Conservation (phyloP, 1,284 basidiomycete genomes). For the Moesziomyces globuligerus region DNA sequence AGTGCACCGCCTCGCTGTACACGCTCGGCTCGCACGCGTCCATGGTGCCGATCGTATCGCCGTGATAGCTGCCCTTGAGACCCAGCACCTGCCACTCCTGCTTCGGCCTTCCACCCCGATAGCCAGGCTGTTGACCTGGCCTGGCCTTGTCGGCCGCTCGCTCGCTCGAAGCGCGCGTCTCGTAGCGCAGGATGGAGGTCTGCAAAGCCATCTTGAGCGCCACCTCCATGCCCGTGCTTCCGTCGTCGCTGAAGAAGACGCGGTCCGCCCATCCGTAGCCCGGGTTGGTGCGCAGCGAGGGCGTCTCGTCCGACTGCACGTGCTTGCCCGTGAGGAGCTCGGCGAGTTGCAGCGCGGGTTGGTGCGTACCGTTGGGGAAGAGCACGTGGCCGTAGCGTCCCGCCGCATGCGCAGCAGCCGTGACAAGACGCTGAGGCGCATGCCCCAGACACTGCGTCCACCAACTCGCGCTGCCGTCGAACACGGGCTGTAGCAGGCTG, state of each 20-base stretch:
- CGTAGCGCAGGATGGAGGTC: slow-evolving; percentile 51
- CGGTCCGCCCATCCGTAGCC: slow-evolving; percentile 82
- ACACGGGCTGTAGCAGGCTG: slow-evolving; percentile 75
- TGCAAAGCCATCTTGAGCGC: slow-evolving; percentile 87
- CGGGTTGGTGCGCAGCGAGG: slow-evolving; percentile 44
- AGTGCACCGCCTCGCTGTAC: slow-evolving; percentile 85
- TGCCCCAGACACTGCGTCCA: slow-evolving; percentile 97
- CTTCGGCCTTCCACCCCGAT: slow-evolving; percentile 39
- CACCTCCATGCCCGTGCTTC: slow-evolving; percentile 94
- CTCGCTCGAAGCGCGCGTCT: slow-evolving; percentile 16
- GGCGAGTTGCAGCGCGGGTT: slow-evolving; percentile 82
- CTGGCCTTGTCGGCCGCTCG: slow-evolving; percentile 21
- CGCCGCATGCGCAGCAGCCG: slow-evolving; percentile 87
- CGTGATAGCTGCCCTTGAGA: slow-evolving; percentile 92
- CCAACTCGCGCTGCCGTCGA: slow-evolving; percentile 96
- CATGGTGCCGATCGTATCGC: slow-evolving; percentile 98
- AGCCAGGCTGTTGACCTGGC: slow-evolving; percentile 41
- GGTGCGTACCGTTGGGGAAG: slow-evolving; percentile 87
- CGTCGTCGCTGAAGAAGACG: slow-evolving; percentile 93
- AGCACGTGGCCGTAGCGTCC: slow-evolving; percentile 97
- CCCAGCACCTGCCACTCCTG: slow-evolving; percentile 81
- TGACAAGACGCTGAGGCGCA: slow-evolving; percentile 77
- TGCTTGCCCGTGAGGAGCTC: slow-evolving; percentile 74
- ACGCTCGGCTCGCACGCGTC: slow-evolving; percentile 88
- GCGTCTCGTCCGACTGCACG: not conserved